phyloP scores from a whole-genome alignment of 345 rosid genomes.

The Populus euphratica region DNA sequence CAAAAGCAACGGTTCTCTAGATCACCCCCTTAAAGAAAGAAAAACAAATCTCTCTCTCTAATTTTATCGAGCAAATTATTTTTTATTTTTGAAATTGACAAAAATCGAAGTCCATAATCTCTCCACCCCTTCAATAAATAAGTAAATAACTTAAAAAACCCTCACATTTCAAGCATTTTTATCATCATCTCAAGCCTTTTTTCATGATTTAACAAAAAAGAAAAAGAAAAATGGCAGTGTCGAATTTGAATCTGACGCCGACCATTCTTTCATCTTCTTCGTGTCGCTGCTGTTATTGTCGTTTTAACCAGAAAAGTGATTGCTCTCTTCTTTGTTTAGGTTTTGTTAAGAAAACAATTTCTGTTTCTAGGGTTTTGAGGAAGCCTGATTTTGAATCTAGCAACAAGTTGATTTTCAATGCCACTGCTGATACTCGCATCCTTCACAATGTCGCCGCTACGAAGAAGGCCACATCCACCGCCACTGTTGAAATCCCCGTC shows the following conservation, averaged over 20 bases:
- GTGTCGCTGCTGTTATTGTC: background rate
- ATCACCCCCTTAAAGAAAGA: background rate
- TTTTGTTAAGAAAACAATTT: background rate
- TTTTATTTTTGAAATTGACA: background rate
- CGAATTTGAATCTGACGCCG: background rate
- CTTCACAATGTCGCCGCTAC: slow-evolving; percentile 39
- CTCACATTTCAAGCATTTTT: background rate
- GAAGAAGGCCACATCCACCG: background rate
- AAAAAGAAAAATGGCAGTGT: background rate
- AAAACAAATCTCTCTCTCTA: background rate
- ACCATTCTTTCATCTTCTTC: background rate
- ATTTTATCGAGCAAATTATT: background rate
- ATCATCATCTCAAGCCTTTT: background rate
- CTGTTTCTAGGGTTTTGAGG: slow-evolving; percentile 17
- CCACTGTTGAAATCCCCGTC: slow-evolving; percentile 58
- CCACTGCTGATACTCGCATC: slow-evolving; percentile 45
- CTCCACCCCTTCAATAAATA: background rate
- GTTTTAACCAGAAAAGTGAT: background rate
- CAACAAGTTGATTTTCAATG: slow-evolving; percentile 29
- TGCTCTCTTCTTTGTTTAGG: background rate
- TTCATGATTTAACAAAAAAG: background rate
- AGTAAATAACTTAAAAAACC: no score
- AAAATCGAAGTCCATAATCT: background rate
- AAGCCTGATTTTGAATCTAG: background rate
- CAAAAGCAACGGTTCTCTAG: background rate